phyloP scores from a whole-genome alignment of 2,329 filamentous ascomycete species.

The Dryadomyces sulphureus region DNA sequence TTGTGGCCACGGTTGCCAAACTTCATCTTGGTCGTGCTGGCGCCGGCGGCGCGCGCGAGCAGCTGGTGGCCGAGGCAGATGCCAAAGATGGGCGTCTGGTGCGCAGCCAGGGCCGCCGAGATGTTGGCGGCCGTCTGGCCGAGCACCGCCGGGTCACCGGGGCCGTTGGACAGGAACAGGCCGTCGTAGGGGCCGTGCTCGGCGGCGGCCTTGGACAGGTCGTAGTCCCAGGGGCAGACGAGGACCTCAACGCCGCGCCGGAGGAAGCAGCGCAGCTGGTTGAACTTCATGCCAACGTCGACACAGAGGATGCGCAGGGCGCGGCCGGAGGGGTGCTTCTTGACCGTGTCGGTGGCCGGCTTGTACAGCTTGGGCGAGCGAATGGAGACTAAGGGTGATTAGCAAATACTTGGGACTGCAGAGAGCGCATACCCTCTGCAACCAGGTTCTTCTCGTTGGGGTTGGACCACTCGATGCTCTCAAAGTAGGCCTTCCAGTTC shows the following conservation, averaged over 20 bases:
- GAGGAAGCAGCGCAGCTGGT: constrained; percentile 88
- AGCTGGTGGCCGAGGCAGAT: constrained; percentile 94
- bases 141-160: constrained; percentile 84
- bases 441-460: constrained; percentile 90
- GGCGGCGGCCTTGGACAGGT: constrained; percentile 61
- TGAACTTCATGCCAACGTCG: constrained; percentile 97
- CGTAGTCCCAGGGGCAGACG: constrained; percentile 91
- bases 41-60: constrained; percentile 75
- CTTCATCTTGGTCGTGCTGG: constrained; percentile 88
- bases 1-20: constrained; percentile 98
- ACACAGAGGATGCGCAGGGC: constrained; percentile 78
- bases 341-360: constrained; percentile 56
- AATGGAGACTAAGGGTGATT: constrained; percentile 57
- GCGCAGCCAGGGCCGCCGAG: constrained; percentile 58
- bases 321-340: constrained; percentile 79
- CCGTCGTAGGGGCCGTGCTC: constrained; percentile 82
- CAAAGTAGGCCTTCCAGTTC: constrained; percentile 47
- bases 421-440: constrained; percentile 61
- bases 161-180: constrained; percentile 94
- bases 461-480: constrained; percentile 75
- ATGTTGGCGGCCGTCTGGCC: constrained; percentile 69
- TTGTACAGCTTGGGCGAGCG: constrained; percentile 74
- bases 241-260: constrained; percentile 84
- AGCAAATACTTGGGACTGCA: constrained; percentile 13
- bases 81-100: constrained; percentile 78